phyloP scores from a whole-genome alignment of 2,329 filamentous ascomycete genomes.

The Diaporthe amygdali region DNA sequence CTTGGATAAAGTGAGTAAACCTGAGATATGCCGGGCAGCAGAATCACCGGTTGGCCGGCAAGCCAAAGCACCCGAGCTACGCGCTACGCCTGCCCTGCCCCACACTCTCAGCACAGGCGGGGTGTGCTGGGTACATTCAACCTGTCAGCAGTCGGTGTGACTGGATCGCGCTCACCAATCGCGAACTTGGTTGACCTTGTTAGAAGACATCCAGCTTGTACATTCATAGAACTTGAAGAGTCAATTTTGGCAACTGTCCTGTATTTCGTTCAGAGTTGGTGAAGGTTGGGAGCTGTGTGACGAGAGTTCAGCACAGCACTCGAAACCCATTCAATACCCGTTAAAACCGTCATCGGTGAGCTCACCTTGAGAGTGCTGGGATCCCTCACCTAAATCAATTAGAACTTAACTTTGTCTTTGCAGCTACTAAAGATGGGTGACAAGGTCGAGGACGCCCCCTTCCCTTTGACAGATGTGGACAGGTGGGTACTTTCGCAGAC shows the following conservation, averaged over 20 bases:
- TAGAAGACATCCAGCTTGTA: neutral
- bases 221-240: neutral
- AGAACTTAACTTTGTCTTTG: neutral
- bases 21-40: neutral
- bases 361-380: neutral
- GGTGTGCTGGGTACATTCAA: neutral
- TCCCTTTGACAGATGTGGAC: conserved; percentile 65
- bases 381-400: neutral
- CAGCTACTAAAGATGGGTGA: conserved; percentile 44
- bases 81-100: neutral
- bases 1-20: too few relatives aligned
- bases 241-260: too few relatives aligned
- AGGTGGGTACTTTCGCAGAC: conserved; percentile 63
- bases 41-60: neutral
- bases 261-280: neutral
- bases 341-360: neutral
- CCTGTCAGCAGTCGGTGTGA: neutral
- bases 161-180: neutral
- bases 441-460: conserved; percentile 50
- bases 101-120: neutral
- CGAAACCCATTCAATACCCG: too few relatives aligned
- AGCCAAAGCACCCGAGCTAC: neutral
- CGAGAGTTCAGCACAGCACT: neutral
- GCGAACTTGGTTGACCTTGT: neutral
- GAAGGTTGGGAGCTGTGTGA: neutral